Conservation (phyloP, 768 basidiomycete genomes). For the Tylopilus plumbeoviolaceoides region DNA sequence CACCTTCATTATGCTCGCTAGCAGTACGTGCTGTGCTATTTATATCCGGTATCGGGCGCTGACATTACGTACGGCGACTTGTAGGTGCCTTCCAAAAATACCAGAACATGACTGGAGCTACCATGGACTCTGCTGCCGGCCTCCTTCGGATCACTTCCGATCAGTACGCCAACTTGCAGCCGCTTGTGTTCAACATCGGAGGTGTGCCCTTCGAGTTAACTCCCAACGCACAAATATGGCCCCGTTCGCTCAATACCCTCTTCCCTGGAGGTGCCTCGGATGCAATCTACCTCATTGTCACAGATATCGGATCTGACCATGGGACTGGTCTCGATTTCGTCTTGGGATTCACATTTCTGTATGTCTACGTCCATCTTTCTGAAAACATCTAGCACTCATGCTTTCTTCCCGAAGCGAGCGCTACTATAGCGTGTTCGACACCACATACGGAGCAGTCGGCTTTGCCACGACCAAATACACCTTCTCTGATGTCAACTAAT, state of each 20-base stretch:
- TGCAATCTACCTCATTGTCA: neutral
- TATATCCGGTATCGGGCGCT: neutral
- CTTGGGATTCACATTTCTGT: too few species aligned
- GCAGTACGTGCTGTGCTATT: neutral
- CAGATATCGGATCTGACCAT: too few species aligned
- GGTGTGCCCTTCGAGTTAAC: neutral
- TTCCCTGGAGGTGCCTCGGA: neutral
- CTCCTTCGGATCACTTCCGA: neutral
- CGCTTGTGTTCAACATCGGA: neutral
- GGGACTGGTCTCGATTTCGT: too few species aligned
- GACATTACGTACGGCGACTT: neutral
- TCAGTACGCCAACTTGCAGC: neutral
- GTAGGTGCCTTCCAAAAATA: neutral
- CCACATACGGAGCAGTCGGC: too few species aligned
- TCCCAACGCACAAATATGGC: neutral
- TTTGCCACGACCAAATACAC: too few species aligned
- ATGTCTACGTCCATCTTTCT: too few species aligned
- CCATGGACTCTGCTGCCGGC: neutral
- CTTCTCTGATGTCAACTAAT: too few species aligned
- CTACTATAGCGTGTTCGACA: too few species aligned
- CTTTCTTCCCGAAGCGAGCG: too few species aligned
- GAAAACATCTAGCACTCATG: too few species aligned
- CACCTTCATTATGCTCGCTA: slow-evolving; percentile 20
- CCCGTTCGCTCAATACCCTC: neutral
- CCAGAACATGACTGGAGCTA: neutral